These are phyloP conservation scores for Abelmoschus esculentus DNA, from an alignment of 345 rosid genomes.

Conservation along the genomic window DNA sequence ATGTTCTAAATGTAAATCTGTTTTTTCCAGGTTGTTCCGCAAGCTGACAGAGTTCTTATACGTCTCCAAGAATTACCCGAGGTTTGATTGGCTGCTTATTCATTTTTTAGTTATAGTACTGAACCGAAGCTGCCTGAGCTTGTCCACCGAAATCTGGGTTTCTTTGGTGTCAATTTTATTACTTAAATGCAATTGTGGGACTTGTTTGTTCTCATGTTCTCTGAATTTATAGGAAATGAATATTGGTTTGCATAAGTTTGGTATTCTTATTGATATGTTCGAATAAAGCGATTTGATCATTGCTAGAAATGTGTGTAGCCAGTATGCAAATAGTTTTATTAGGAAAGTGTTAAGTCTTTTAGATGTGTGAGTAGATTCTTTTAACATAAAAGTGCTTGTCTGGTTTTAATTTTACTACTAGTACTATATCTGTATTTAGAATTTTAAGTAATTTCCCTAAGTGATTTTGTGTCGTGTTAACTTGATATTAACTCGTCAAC, in stretches of 20 bases:
- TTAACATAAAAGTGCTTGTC: not conserved
- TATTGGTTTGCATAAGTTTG: not conserved
- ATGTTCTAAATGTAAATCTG: not conserved
- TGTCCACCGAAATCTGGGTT: no score
- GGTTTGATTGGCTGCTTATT: constrained; percentile 27
- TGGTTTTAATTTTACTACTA: no score
- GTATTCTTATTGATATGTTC: no score
- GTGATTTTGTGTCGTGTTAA: not conserved
- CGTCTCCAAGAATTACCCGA: constrained; percentile 75
- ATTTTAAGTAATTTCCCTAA: not conserved
- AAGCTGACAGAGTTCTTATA: constrained; percentile 84
- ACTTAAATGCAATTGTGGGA: not conserved
- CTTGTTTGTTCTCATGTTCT: not conserved
- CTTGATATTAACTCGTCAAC: not conserved
- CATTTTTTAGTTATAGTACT: no score
- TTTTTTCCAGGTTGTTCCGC: constrained; percentile 71
- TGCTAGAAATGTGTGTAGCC: not conserved
- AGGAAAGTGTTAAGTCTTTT: not conserved
- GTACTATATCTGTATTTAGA: no score
- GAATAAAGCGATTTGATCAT: not conserved
- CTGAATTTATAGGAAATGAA: not conserved
- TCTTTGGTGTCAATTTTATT: no score
- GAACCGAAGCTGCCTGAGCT: no score
- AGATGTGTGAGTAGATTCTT: not conserved
- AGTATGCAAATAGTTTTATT: not conserved